These are phyloP conservation scores for Cajanus cajan DNA, from an alignment of 306 rosid species.

Conservation along the genomic window DNA sequence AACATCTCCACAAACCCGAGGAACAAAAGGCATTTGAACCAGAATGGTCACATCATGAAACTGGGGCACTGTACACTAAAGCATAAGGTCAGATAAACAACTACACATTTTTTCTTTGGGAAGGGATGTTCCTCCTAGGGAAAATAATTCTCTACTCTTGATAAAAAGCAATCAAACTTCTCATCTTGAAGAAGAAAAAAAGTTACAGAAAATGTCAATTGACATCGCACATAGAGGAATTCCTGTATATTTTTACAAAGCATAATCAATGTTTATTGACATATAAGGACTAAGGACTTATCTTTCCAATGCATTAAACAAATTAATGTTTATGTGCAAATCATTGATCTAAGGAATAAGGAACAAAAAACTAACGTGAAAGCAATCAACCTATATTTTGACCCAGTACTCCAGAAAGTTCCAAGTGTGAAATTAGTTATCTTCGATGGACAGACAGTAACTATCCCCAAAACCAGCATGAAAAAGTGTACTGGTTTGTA, in stretches of 20 bases:
- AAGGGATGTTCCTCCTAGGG: background rate
- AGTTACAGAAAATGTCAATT: background rate
- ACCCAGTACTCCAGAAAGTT: background rate
- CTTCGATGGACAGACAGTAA: background rate
- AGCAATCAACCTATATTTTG: background rate
- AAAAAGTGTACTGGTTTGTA: background rate
- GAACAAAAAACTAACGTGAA: background rate
- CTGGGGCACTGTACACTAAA: background rate
- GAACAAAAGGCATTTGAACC: constrained; percentile 11
- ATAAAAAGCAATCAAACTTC: background rate
- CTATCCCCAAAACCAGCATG: background rate
- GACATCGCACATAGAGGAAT: background rate
- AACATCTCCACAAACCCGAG: background rate
- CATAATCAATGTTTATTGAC: constrained; percentile 4
- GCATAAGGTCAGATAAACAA: background rate
- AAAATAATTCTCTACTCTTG: background rate
- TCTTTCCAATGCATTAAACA: background rate
- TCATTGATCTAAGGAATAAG: background rate
- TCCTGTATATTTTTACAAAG: background rate
- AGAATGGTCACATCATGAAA: constrained; percentile 12
- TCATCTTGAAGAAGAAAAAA: background rate
- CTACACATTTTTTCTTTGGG: background rate
- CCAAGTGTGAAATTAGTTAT: background rate
- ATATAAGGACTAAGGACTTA: background rate
- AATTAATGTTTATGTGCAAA: background rate